Base-by-base conservation (phyloP, 1,139 yeast genomes). In the Nakaseomyces nivariensis region DNA sequence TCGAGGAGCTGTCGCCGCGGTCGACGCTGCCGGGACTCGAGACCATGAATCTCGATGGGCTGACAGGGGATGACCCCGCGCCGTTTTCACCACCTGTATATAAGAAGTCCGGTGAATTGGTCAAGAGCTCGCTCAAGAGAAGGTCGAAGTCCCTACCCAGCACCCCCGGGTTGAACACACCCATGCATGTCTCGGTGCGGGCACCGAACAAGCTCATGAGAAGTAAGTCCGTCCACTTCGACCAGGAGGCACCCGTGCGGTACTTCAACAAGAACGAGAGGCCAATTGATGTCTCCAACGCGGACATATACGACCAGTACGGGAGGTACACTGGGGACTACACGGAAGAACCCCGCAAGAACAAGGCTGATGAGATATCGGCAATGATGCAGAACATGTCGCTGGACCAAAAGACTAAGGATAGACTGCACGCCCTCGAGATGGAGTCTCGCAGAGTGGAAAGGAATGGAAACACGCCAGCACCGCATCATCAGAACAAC, bases 141-240 rank as follows among this genome's bases (percentile, higher is more conserved):
- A 50, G 67, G 48, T 62, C 67, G 13, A 60, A 61, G 48, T 64
- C 68, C 34, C 54, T 64, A 45, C 68, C 68, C 10, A 53, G 62
- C 5, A 57, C 67, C 4, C 63, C 62, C 4, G 56, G 54, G 9
- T n/a, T 47, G n/a, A 43, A 40, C n/a, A 37, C 42, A 11, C 42
- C 37, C 17, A 37, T 45, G 43, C 52, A 51, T 51, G 42, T 47
- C 32, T n/a, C 44, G 13, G n/a, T 27, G 11, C 42, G 42, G 13
- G 27, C 32, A 5, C 25, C 46, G 29, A 45, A 37, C 33, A 42
- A 48, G 34, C 44, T 60, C 25, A 45, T 55, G 32, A 54, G 67
- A 43, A 58, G 63, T 48, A 64, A 63, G 51, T 58, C 64, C 53
- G 68, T 64, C 9, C 67, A 63, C 50, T 64, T 64, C 47, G 67